Evolutionary conservation across 306 rosid genomes (phyloP).

Genomic region (Casuarina glauca): DNA sequence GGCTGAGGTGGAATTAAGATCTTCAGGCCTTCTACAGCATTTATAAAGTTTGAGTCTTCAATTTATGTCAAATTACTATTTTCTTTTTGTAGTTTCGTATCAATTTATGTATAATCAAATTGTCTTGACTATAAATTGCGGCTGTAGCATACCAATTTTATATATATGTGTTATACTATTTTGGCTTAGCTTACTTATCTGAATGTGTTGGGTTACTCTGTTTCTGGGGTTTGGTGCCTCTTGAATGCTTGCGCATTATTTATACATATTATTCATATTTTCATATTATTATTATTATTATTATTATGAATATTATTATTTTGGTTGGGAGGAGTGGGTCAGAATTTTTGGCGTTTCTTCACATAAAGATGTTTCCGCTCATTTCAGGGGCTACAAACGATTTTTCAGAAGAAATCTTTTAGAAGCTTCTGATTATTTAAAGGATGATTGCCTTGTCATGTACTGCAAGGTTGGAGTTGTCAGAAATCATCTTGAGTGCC

Average conservation of each 20-base stretch:
- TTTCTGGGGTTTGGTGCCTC: neutral
- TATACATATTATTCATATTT: neutral
- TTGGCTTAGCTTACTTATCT: neutral
- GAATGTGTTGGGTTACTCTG: neutral
- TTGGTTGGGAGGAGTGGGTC: neutral
- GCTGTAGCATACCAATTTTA: neutral
- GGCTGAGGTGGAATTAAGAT: neutral
- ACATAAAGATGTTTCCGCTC: neutral
- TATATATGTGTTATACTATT: neutral
- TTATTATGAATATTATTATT: neutral
- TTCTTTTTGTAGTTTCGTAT: neutral
- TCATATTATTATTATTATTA: neutral
- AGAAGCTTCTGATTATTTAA: constrained; percentile 76
- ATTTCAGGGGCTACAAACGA: constrained; percentile 90
- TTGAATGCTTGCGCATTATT: neutral
- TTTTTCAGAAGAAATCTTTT: constrained; percentile 66
- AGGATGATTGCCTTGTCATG: constrained; percentile 86
- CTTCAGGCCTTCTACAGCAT: neutral
- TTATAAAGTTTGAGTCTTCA: neutral
- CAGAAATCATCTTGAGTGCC: constrained; percentile 67
- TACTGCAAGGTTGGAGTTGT: constrained; percentile 97
- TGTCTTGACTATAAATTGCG: neutral
- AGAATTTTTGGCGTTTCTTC: neutral
- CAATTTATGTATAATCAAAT: neutral
- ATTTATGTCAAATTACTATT: neutral